Evolutionary conservation across 2,329 filamentous ascomycete species (phyloP).

Genomic region (Fusarium staphyleae): DNA sequence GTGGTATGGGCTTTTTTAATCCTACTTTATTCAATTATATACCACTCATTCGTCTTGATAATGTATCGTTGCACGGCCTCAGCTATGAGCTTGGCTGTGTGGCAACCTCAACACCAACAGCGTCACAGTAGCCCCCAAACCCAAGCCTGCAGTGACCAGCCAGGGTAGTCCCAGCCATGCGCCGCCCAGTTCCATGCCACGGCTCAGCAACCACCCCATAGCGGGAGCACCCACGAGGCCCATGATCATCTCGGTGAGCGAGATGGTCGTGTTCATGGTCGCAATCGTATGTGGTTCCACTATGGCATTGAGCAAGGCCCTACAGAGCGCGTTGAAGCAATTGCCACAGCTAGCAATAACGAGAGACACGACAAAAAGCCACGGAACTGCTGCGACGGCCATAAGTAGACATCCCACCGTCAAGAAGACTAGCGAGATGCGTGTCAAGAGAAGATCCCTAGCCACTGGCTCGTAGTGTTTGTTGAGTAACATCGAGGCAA

Average conservation of each 20-base stretch:
- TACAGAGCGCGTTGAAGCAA: slow-evolving; percentile 53
- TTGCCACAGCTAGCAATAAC: slow-evolving; percentile 54
- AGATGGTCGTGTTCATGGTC: slow-evolving; percentile 60
- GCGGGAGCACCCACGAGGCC: slow-evolving; percentile 55
- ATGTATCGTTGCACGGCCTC: too few relatives aligned
- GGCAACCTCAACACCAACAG: slow-evolving; percentile 45
- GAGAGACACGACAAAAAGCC: slow-evolving; percentile 50
- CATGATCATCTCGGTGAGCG: slow-evolving; percentile 58
- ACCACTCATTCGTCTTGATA: too few relatives aligned
- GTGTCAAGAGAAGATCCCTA: slow-evolving; percentile 52
- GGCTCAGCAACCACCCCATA: slow-evolving; percentile 55
- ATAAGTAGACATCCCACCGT: slow-evolving; percentile 49
- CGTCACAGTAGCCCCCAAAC: slow-evolving; percentile 40
- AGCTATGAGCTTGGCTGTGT: slow-evolving; percentile 15
- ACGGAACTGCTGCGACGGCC: slow-evolving; percentile 46
- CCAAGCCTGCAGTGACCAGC: slow-evolving; percentile 47
- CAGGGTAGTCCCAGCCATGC: slow-evolving; percentile 60
- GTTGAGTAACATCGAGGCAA: slow-evolving; percentile 44
- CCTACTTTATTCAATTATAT: too few relatives aligned
- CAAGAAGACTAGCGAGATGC: slow-evolving; percentile 44
- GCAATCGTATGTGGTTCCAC: slow-evolving; percentile 62
- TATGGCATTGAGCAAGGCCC: slow-evolving; percentile 60
- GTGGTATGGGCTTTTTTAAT: too few relatives aligned
- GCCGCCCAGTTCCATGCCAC: slow-evolving; percentile 55
- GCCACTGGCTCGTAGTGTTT: slow-evolving; percentile 42